Conservation (phyloP, 441 rosid genomes). For the Cnidoscolus chayamansa region DNA sequence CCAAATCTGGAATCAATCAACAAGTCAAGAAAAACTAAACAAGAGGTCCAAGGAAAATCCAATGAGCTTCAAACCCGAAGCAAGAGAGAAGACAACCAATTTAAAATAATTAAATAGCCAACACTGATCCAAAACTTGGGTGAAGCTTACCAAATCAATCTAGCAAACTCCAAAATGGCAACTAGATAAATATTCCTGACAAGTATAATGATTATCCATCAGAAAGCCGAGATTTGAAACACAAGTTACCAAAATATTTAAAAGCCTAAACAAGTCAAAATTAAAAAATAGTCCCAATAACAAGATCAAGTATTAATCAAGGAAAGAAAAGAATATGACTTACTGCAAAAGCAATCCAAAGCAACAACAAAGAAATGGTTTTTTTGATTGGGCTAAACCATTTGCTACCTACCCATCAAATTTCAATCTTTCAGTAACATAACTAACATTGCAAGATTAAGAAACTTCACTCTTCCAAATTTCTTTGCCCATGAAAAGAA, state of each 20-base stretch:
- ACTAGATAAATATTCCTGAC: slow-evolving; percentile 4
- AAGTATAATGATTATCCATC: slow-evolving; percentile 1
- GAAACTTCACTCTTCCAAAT: background rate
- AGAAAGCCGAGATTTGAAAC: slow-evolving; percentile 9
- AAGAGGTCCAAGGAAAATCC: background rate
- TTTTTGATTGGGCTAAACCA: background rate
- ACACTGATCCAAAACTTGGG: background rate
- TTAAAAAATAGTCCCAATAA: background rate
- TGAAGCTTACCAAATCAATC: slow-evolving; percentile 9
- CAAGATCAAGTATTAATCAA: slow-evolving; percentile 17
- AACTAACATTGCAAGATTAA: background rate
- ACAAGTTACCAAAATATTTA: slow-evolving; percentile 9
- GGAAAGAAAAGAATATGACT: slow-evolving; percentile 35
- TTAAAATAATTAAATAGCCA: background rate
- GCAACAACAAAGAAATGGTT: slow-evolving; percentile 31
- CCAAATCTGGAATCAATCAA: slow-evolving; percentile 7
- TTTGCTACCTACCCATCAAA: background rate
- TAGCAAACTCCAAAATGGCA: slow-evolving; percentile 22
- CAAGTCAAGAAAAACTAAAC: background rate
- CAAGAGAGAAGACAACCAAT: background rate
- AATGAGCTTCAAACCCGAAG: slow-evolving; percentile 2
- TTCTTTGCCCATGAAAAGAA: background rate
- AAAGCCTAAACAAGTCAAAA: slow-evolving; percentile 6
- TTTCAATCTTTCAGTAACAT: background rate
- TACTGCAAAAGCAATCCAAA: slow-evolving; percentile 46